These are phyloP conservation scores for Furcasterigmium furcatum DNA, from an alignment of 2,329 filamentous ascomycete species.

Conservation along the genomic window DNA sequence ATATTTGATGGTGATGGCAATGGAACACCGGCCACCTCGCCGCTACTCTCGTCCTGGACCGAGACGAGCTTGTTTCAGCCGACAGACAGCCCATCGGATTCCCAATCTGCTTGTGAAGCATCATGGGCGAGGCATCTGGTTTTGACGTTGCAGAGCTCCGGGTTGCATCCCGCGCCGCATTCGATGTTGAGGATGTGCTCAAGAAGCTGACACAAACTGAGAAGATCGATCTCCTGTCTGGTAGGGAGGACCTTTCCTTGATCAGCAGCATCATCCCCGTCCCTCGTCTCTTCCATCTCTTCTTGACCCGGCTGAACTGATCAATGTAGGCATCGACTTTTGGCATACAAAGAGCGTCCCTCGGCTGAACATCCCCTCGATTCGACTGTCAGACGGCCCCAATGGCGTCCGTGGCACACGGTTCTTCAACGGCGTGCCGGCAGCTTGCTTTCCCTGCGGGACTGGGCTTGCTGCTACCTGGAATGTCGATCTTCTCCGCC, in stretches of 20 bases:
- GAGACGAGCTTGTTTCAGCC: too few relatives aligned
- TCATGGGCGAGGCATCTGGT: neutral
- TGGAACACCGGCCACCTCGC: too few relatives aligned
- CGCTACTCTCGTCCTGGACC: too few relatives aligned
- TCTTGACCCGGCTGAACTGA: neutral
- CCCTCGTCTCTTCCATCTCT: slow-evolving; percentile 1
- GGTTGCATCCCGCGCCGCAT: slow-evolving; percentile 28
- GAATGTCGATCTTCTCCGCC: slow-evolving; percentile 6
- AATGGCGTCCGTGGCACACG: slow-evolving; percentile 32
- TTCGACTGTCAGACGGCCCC: slow-evolving; percentile 11
- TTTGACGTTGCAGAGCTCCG: neutral
- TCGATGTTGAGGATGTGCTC: slow-evolving; percentile 51
- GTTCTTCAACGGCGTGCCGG: slow-evolving; percentile 21
- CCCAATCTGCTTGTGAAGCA: neutral
- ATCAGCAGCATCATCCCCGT: too few relatives aligned
- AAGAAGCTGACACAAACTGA: slow-evolving; percentile 50
- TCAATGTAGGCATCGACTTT: slow-evolving; percentile 53
- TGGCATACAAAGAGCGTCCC: slow-evolving; percentile 13
- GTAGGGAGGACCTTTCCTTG: slow-evolving; percentile 30
- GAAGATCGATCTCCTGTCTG: slow-evolving; percentile 51
- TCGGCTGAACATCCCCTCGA: slow-evolving; percentile 7
- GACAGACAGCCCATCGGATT: too few relatives aligned
- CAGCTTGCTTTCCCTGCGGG: slow-evolving; percentile 53
- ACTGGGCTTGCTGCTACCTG: slow-evolving; percentile 12
- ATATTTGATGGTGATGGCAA: too few relatives aligned